A percentile compares a stretch with the other conserved stretches of the same genome.
Evolutionary conservation across 2,329 filamentous ascomycete species (phyloP).

Genomic region (Fusarium sp.): DNA sequence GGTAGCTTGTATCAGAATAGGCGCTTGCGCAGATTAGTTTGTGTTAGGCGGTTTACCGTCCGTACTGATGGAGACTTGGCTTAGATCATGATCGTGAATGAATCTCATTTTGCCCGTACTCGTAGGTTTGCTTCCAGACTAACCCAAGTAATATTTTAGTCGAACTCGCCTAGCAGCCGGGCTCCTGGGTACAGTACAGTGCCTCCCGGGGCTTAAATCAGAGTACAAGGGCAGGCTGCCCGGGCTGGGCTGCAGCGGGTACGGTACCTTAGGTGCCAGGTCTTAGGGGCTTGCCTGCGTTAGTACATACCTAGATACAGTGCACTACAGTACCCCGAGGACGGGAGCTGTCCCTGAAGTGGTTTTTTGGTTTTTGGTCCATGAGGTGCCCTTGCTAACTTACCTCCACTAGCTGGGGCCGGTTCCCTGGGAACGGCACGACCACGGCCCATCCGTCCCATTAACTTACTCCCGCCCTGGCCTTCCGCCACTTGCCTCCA

Average conservation of each 20-base stretch:
- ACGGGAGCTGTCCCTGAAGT: constrained; percentile 17
- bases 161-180: background rate
- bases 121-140: background rate
- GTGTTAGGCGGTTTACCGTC: background rate
- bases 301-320: background rate
- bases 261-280: constrained; percentile 4
- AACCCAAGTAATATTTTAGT: background rate
- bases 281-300: background rate
- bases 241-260: background rate
- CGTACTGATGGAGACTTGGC: background rate
- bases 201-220: background rate
- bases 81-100: background rate
- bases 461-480: constrained; percentile 47
- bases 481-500: constrained; percentile 41
- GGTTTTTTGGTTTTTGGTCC: constrained; percentile 22
- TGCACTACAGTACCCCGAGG: constrained; percentile 4
- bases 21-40: background rate
- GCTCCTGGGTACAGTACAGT: background rate
- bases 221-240: background rate
- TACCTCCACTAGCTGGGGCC: constrained; percentile 41
- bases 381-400: background rate
- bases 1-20: background rate
- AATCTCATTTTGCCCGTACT: background rate
- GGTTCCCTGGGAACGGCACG: constrained; percentile 51
- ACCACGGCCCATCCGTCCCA: constrained; percentile 52